Base-by-base conservation (phyloP, 2,329 filamentous ascomycete species). In the Bipolaris victoriae region DNA sequence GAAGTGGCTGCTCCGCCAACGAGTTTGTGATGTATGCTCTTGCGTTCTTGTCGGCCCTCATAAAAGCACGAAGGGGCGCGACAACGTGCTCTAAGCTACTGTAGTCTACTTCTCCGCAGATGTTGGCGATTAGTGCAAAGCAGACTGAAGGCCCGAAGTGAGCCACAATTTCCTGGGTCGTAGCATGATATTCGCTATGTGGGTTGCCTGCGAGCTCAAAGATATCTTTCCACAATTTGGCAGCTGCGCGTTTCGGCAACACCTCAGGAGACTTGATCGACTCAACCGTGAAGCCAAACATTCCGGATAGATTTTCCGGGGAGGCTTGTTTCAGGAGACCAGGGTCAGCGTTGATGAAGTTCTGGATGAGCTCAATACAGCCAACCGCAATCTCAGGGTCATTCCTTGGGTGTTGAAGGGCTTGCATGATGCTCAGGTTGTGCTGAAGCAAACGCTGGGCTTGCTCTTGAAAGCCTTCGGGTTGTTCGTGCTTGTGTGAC, bases 351-450 rank as follows among this genome's bases (percentile, higher is more conserved):
- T 81, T 80, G 58, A 91, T 78, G 49, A 92, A 79, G 24, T 86
- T 85, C 52, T 86, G 84, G 7, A 89, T 79, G 57, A 94, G 88
- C 52, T 92, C 89, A 47, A 94, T 88, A 48, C 87, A 87, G 55
- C 88, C 87, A 62, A 93, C 88, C 1, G 90, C 81, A 10, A 94
- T 80, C 62, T 92, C 90, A 0, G 86, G 84, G 57, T 94, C 90
- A 44, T 84, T 83, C 9, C 84, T 83, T 47, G 85, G 86, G 44
- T 83, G 82, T 49, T 84, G 80, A n/a, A 92, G 79, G 33, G 83
- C 81, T 61, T 84, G 82, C 37, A 92, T 78, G 15, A 92, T 79
- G 9, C 79, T 78, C 13, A 88, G 78, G 5, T 88, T 83, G 83
- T 90, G 90, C 26, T 81, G 80, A 11, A 90, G 76, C 10, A 77